Evolutionary conservation across 1,284 basidiomycete species (phyloP), one percentile per base, ranked within the genome.

Genomic region (Apiotrichum montevideense): DNA sequence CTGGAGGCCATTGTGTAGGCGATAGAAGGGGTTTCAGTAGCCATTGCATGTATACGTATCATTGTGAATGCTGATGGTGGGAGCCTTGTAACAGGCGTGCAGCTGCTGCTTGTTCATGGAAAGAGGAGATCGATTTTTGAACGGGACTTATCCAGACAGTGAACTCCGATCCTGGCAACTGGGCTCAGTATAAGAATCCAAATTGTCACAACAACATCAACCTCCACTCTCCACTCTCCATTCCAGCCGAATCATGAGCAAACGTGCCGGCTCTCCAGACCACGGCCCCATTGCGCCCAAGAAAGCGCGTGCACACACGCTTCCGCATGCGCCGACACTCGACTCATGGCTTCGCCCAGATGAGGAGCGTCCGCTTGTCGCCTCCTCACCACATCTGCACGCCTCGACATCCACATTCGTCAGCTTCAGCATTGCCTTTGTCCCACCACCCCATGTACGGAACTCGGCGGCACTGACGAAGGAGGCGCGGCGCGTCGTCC

Each of bases 1-100:
- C 64, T 77, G 49, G 76, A 77, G 65, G 71, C 73, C 53, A 76
- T 77, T 57, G 73, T 77, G 10, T 77, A 73, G 59, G 29, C 29
- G 29, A 29, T 29, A 29, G 29, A 29, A 29, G 29, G n/a, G 37
- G 46, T 44, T 43, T 44, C 42, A 39, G 35, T 34, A 43, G 32
- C 43, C 46, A 50, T 57, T 56, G 53, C 55, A 62, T 62, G 61
- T 62, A 62, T 58, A 56, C 56, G 51, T 62, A 62, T 55, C 48
- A 53, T 52, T 42, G n/a, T 29, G 29, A 29, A 29, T 29, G 29
- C 29, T 29, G 29, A 29, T 29, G 29, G 29, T 29, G 29, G 29
- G 29, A 29, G 29, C 3, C 29, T 29, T 29, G 29, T 29, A 29
- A 29, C 29, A 29, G 3, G 29, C 29, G 29, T 29, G 29, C 29